Percentiles rank a stretch among this genome's conserved stretches.
Evolutionary conservation across 306 rosid genomes (phyloP).

Genomic region (Clitoria ternatea): DNA sequence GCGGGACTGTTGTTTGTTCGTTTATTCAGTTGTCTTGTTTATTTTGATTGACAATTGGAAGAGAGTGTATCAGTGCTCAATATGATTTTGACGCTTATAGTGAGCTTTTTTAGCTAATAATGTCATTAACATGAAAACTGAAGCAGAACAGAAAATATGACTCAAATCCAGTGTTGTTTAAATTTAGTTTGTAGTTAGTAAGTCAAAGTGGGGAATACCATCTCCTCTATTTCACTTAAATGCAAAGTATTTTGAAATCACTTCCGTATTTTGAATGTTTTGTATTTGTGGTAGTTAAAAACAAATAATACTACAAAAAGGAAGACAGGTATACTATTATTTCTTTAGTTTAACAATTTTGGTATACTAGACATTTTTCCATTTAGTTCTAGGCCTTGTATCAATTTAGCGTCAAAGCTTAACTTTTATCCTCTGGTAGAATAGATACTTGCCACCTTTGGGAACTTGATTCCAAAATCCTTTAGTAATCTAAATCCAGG

Average conservation of each 20-base stretch:
- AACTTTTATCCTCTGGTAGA: neutral
- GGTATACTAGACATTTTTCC: neutral
- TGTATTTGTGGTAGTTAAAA: neutral
- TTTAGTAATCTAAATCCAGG: neutral
- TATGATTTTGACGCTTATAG: neutral
- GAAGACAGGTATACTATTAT: neutral
- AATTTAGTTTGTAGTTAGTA: neutral
- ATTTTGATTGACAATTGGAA: neutral
- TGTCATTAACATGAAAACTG: neutral
- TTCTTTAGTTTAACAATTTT: neutral
- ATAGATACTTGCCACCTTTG: neutral
- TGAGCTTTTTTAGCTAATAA: constrained; percentile 4
- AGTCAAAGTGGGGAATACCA: neutral
- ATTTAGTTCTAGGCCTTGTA: neutral
- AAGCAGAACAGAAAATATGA: neutral
- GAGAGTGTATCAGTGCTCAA: neutral
- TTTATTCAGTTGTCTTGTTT: neutral
- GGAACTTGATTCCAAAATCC: neutral
- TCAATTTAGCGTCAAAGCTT: neutral
- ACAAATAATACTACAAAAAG: neutral
- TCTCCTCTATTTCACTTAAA: neutral
- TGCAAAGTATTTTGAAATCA: neutral
- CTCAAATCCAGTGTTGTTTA: neutral
- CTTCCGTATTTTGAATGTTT: neutral
- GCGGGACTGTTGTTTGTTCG: neutral